Percentiles rank a stretch among this genome's conserved stretches.
phyloP scores from a whole-genome alignment of 2,329 filamentous ascomycete species.

The Akanthomyces dipterigenus region DNA sequence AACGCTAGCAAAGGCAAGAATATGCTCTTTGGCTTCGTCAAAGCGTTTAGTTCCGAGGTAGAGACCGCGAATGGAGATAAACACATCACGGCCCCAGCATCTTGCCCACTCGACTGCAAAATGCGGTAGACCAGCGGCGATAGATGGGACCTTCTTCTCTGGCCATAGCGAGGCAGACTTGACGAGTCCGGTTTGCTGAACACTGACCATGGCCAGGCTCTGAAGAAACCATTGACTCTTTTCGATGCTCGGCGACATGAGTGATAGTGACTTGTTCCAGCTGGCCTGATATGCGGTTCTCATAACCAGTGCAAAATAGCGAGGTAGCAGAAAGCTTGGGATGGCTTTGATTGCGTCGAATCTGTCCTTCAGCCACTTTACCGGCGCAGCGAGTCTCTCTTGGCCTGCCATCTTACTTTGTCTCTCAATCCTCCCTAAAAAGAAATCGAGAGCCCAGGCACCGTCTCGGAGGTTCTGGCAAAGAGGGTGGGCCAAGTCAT shows the following conservation, averaged over 20 bases:
- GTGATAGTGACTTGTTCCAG: slow-evolving; percentile 66
- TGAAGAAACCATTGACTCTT: slow-evolving; percentile 85
- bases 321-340: slow-evolving; percentile 81
- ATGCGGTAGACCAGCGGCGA: slow-evolving; percentile 89
- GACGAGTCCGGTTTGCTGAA: slow-evolving; percentile 84
- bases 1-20: slow-evolving; percentile 89
- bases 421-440: slow-evolving; percentile 68
- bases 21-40: slow-evolving; percentile 85
- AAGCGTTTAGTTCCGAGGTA: slow-evolving; percentile 85
- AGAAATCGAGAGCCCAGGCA: slow-evolving; percentile 88
- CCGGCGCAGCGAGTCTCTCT: slow-evolving; percentile 55
- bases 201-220: slow-evolving; percentile 80
- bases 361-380: slow-evolving; percentile 73
- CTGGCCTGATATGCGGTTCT: slow-evolving; percentile 83
- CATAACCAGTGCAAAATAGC: slow-evolving; percentile 87
- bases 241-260: slow-evolving; percentile 71
- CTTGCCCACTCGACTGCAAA: slow-evolving; percentile 91
- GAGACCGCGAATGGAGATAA: slow-evolving; percentile 90
- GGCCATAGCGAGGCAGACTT: slow-evolving; percentile 90
- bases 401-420: slow-evolving; percentile 59
- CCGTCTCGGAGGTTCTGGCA: slow-evolving; percentile 90
- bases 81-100: slow-evolving; percentile 96
- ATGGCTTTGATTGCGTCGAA: slow-evolving; percentile 81
- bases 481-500: slow-evolving; percentile 86
- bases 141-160: slow-evolving; percentile 71